phyloP scores from a whole-genome alignment of 1,284 basidiomycete genomes.

The Apiotrichum gracile region DNA sequence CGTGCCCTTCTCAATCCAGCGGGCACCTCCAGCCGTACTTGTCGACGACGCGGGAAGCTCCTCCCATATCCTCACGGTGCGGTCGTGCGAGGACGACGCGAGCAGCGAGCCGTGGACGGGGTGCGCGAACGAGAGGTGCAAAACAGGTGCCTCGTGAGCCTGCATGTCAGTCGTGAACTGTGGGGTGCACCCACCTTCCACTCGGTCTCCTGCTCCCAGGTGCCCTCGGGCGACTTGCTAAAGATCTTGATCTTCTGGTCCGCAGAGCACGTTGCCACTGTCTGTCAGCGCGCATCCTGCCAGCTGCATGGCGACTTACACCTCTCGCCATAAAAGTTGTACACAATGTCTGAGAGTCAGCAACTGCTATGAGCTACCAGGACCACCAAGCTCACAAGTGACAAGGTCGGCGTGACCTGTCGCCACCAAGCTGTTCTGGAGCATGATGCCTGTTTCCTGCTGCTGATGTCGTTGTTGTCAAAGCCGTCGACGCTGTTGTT shows the following conservation, averaged over 20 bases:
- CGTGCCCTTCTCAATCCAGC: conserved; percentile 68
- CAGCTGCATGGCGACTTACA: conserved; percentile 43
- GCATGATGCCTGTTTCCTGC: conserved; percentile 26
- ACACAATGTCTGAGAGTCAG: conserved; percentile 61
- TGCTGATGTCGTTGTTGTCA: background rate
- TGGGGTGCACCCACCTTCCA: conserved; percentile 65
- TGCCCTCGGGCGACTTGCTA: conserved; percentile 57
- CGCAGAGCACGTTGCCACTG: conserved; percentile 45
- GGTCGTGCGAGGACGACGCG: conserved; percentile 77
- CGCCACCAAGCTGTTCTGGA: conserved; percentile 44
- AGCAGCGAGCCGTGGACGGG: conserved; percentile 80
- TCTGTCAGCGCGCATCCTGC: background rate
- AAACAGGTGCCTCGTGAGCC: conserved; percentile 83
- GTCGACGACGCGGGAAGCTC: conserved; percentile 44
- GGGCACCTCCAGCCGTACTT: background rate
- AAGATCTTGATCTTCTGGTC: conserved; percentile 72
- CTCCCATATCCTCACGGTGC: conserved; percentile 86
- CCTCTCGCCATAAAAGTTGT: conserved; percentile 81
- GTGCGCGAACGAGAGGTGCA: conserved; percentile 79
- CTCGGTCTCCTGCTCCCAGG: conserved; percentile 70
- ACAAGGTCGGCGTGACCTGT: conserved; percentile 46
- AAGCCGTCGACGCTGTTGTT: too few species aligned
- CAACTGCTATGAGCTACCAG: background rate
- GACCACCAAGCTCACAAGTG: conserved; percentile 33
- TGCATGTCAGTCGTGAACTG: conserved; percentile 36